Base-by-base conservation (phyloP, 305 asterid species). In the Withania somnifera region DNA sequence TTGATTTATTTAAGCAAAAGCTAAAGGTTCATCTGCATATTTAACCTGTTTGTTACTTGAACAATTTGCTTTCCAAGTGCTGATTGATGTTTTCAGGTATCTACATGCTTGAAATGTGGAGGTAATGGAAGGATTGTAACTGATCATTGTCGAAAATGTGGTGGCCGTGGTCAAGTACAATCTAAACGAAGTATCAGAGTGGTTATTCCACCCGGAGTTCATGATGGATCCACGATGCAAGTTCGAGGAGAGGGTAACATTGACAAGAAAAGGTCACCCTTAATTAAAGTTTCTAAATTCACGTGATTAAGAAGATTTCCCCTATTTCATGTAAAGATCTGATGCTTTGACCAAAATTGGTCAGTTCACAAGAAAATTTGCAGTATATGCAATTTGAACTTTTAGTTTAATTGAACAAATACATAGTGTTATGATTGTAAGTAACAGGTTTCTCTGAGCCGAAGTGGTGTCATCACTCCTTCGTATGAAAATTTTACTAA, bases 91-190 rank as follows among this genome's bases (percentile, higher is more conserved):
- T 80, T 88, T 85, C 91, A 94, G 99, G 97, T 96, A 45, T 91
- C 97, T 54, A 88, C 95, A 82, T 96, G 99, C 89, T 86, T 92
- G 83, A 94, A 86, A 83, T 96, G 99, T 87, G 84, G 84, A 42
- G 97, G 99, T 54, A 91, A 90, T 78, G 99, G 99, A 86, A 94
- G 90, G 89, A 91, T 90, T 86, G 88, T 94, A 63, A 90, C 92
- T 32, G 98, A 94, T 84, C 87, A 83, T 61, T 96, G 99, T 78
- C 92, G 87, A 80, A 90, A 83, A 87, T 94, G 98, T 88, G 87
- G 86, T 84, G 98, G 98, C 61, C 86, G 78, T 15, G 97, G 98
- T 86, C 92, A 87, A 87, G 87, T 92, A 83, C 87, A 67, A 76
- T 89, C 93, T 80, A 93, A 89, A 81, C 89, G 93, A 83, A 90